Evolutionary conservation across 2,329 filamentous ascomycete genomes (phyloP), one percentile per base, ranked within the genome.

Genomic region (Fusarium albosuccineum): DNA sequence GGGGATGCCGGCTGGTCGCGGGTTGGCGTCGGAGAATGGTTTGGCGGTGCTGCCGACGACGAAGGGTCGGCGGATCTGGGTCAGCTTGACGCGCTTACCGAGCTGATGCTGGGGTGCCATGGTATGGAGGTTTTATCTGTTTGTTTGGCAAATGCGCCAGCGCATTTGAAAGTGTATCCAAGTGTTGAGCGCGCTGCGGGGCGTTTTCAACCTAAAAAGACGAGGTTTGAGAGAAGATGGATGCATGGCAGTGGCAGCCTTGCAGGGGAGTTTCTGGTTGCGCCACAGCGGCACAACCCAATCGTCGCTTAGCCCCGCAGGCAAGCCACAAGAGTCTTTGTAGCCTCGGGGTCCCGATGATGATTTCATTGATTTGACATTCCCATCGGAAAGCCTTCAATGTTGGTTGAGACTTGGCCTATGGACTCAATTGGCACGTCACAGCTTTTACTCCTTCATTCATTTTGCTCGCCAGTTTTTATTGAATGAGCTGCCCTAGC

Each of bases 11-110:
- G 89, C 82, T 3, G 93, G 92, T 74, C 92, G 91, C 56, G 93
- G 92, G 75, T 93, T 92, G 70, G 91, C 88, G 52, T 93, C 91
- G 78, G 92, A 91, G 80, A 94, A 94, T 41, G 89, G 91, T 46
- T 87, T 85, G 17, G 95, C 93, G 64, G 96, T 92, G 64, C 89
- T 93, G 77, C 92, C 92, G 78, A 92, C 92, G 68, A 94, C 82
- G 76, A 91, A 91, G 30, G 88, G 88, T 11, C 88, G 85, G 70
- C 81, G 86, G 64, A 91, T 82, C 81, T 93, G 86, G 51, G 85
- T 84, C 73, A 88, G 85, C 75, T 91, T 91, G 70, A 89, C 85
- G 75, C 88, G 88, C 77, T 90, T 90, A 60, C 86, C 86, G 22
- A 85, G 80, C 66, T 81, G 82, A 69, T 84, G 85, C 11, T 86